Evolutionary conservation across 768 basidiomycete species (phyloP).

Genomic region (Boletus sensibilis): DNA sequence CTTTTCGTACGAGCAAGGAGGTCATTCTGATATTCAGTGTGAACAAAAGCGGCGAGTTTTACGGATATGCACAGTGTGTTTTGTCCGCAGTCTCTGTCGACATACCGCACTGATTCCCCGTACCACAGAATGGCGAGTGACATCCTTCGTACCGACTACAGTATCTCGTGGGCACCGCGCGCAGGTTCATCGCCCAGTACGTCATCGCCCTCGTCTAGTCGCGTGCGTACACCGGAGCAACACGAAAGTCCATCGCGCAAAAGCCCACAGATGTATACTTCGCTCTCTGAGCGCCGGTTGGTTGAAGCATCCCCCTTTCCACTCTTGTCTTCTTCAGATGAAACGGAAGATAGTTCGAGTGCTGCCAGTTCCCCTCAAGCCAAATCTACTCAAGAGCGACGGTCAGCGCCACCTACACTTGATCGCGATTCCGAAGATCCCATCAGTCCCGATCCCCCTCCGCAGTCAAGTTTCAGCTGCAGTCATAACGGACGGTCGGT

Average conservation of each 20-base stretch:
- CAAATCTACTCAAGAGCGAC: slow-evolving; percentile 6
- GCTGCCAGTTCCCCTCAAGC: not conserved
- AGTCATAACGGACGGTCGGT: slow-evolving; percentile 14
- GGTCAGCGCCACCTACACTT: slow-evolving; percentile 56
- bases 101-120: not conserved
- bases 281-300: slow-evolving; percentile 37
- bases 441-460: slow-evolving; percentile 29
- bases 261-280: slow-evolving; percentile 28
- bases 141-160: slow-evolving; percentile 49
- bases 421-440: slow-evolving; percentile 35
- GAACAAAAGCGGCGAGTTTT: slow-evolving; percentile 93
- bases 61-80: slow-evolving; percentile 79
- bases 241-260: slow-evolving; percentile 4
- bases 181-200: slow-evolving; percentile 29
- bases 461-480: slow-evolving; percentile 22
- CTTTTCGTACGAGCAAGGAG: slow-evolving; percentile 85
- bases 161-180: slow-evolving; percentile 58
- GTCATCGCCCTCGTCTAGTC: slow-evolving; percentile 32
- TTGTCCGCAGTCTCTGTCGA: slow-evolving; percentile 11
- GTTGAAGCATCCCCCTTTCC: slow-evolving; percentile 47
- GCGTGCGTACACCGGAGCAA: slow-evolving; percentile 13
- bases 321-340: slow-evolving; percentile 3
- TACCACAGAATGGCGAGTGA: slow-evolving; percentile 61
- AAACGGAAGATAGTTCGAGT: not conserved
- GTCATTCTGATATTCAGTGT: slow-evolving; percentile 91